A percentile compares a stretch with the other conserved stretches of the same genome.
Evolutionary conservation across 2,329 filamentous ascomycete species (phyloP).

Genomic region (Claviceps paspali): DNA sequence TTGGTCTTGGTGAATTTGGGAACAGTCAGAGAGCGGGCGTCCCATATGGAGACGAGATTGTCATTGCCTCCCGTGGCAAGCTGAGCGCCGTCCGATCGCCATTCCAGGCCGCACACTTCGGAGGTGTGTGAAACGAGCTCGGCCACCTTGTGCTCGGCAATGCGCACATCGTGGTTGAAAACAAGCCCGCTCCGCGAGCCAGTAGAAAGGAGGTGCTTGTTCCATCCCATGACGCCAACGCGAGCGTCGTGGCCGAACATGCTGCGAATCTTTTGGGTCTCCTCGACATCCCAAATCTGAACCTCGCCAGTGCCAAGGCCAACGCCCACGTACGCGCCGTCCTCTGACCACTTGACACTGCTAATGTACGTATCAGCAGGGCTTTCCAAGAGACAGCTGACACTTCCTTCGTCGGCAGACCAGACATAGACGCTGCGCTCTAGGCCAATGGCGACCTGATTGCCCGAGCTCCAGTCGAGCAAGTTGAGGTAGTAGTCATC

Average conservation of each 20-base stretch:
- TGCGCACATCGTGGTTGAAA: slow-evolving; percentile 96
- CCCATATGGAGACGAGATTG: slow-evolving; percentile 98
- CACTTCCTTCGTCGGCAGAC: slow-evolving; percentile 87
- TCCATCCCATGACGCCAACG: slow-evolving; percentile 97
- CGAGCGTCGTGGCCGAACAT: slow-evolving; percentile 97
- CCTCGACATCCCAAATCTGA: slow-evolving; percentile 98
- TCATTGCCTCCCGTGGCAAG: slow-evolving; percentile 96
- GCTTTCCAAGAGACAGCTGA: slow-evolving; percentile 79
- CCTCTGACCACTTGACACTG: slow-evolving; percentile 97
- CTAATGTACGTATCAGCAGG: slow-evolving; percentile 86
- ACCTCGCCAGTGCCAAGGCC: slow-evolving; percentile 91
- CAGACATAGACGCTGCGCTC: slow-evolving; percentile 97
- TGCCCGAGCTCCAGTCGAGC: slow-evolving; percentile 93
- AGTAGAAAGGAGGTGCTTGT: slow-evolving; percentile 92
- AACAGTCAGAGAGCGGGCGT: slow-evolving; percentile 79
- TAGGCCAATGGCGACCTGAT: slow-evolving; percentile 94
- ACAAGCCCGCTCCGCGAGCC: slow-evolving; percentile 89
- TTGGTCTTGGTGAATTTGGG: slow-evolving; percentile 99
- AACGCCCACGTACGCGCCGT: slow-evolving; percentile 91
- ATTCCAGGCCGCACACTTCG: slow-evolving; percentile 95
- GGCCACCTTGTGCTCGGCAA: slow-evolving; percentile 94
- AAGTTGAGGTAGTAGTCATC: slow-evolving; percentile 99
- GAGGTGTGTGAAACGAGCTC: slow-evolving; percentile 95
- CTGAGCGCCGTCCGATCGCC: slow-evolving; percentile 91
- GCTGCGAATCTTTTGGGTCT: slow-evolving; percentile 87